phyloP scores from a whole-genome alignment of 148 eudicot species.

The Cornus florida region DNA sequence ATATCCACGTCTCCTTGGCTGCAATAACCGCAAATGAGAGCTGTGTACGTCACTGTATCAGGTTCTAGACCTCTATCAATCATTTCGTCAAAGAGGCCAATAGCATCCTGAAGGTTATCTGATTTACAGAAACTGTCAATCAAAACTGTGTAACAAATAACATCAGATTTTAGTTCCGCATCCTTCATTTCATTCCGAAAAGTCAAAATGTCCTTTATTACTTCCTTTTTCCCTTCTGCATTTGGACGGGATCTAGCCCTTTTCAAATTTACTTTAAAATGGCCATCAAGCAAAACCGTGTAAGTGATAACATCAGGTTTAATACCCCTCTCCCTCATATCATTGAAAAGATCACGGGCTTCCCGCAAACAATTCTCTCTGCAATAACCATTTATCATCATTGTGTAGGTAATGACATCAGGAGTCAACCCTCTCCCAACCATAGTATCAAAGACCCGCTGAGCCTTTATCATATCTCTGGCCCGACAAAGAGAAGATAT shows the following conservation, averaged over 20 bases:
- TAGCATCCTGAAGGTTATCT: slow-evolving; percentile 50
- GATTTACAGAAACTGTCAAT: slow-evolving; percentile 52
- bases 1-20: slow-evolving; percentile 30
- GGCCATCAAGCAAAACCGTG: slow-evolving; percentile 67
- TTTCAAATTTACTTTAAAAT: slow-evolving; percentile 31
- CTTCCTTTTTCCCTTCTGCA: slow-evolving; percentile 12
- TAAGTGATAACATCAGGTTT: slow-evolving; percentile 60
- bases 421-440: slow-evolving; percentile 43
- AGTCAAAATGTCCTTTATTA: slow-evolving; percentile 17
- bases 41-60: slow-evolving; percentile 54
- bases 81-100: slow-evolving; percentile 54
- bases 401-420: slow-evolving; percentile 65
- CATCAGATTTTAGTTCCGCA: slow-evolving; percentile 47
- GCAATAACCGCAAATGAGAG: slow-evolving; percentile 51
- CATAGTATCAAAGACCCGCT: slow-evolving; percentile 49
- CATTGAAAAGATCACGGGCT: slow-evolving; percentile 55
- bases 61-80: slow-evolving; percentile 52
- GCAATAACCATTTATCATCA: slow-evolving; percentile 69
- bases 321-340: slow-evolving; percentile 60
- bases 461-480: slow-evolving; percentile 55
- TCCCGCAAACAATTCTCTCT: slow-evolving; percentile 34
- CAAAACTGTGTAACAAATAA: slow-evolving; percentile 47
- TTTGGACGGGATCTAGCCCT: slow-evolving; percentile 6
- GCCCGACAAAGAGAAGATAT: slow-evolving; percentile 50
- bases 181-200: slow-evolving; percentile 42